These are phyloP conservation scores for Biscutella laevigata DNA, from an alignment of 441 rosid species.

Conservation along the genomic window DNA sequence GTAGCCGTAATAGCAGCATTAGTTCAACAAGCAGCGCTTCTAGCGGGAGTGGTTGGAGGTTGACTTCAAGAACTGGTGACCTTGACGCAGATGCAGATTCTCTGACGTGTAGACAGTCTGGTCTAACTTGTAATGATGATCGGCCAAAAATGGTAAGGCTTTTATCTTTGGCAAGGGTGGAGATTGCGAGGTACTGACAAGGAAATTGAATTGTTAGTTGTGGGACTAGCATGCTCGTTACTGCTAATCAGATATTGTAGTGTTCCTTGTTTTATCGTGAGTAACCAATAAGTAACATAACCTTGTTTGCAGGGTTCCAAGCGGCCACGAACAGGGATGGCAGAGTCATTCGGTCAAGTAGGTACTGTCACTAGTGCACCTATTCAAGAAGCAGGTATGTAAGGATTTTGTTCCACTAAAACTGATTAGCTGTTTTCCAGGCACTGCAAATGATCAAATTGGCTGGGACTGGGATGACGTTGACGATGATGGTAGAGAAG, in stretches of 20 bases:
- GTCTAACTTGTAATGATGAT: slow-evolving; percentile 78
- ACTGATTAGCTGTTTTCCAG: slow-evolving; percentile 52
- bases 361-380: slow-evolving; percentile 41
- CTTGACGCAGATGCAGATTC: slow-evolving; percentile 99
- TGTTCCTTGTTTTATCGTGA: neutral
- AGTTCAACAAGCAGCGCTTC: slow-evolving; percentile 90
- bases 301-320: slow-evolving; percentile 67
- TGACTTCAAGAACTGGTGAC: slow-evolving; percentile 68
- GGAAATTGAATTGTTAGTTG: neutral
- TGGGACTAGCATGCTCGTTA: slow-evolving; percentile 4
- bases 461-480: slow-evolving; percentile 82
- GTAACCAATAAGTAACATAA: slow-evolving; percentile 18
- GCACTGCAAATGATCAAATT: slow-evolving; percentile 59
- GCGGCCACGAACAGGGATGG: slow-evolving; percentile 68
- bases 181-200: slow-evolving; percentile 12
- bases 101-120: slow-evolving; percentile 77
- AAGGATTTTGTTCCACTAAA: slow-evolving; percentile 52
- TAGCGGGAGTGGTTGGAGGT: slow-evolving; percentile 76
- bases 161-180: slow-evolving; percentile 19
- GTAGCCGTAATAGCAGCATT: slow-evolving; percentile 91
- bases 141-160: slow-evolving; percentile 57
- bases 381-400: slow-evolving; percentile 45
- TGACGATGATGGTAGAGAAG: slow-evolving; percentile 76
- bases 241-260: neutral
- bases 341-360: slow-evolving; percentile 65